Conservation (phyloP, 371 early-diverging fungal species). For the Mortierella sp. region DNA sequence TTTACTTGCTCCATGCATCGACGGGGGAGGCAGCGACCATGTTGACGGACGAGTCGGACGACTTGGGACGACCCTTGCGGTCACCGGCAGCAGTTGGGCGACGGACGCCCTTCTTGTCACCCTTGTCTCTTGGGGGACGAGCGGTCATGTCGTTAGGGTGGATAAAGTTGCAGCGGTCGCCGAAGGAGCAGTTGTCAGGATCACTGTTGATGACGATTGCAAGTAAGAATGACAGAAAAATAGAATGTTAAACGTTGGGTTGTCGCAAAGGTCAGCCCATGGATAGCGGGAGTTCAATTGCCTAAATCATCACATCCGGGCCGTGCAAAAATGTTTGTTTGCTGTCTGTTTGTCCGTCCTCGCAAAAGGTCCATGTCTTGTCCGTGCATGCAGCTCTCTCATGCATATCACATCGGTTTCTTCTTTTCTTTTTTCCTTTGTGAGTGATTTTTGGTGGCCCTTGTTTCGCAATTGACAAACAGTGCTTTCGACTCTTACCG, state of each 20-base stretch:
- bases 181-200: slow-evolving; percentile 63
- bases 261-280: neutral
- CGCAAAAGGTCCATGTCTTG: neutral
- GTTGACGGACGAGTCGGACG: slow-evolving; percentile 38
- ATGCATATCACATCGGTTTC: neutral
- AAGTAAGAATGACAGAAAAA: neutral
- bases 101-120: slow-evolving; percentile 23
- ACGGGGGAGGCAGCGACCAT: slow-evolving; percentile 41
- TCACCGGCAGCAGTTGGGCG: slow-evolving; percentile 6
- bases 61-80: slow-evolving; percentile 17
- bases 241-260: neutral
- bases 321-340: slow-evolving; percentile 4
- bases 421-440: neutral
- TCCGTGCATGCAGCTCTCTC: neutral
- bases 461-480: neutral
- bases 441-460: neutral
- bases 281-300: slow-evolving; percentile 1
- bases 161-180: slow-evolving; percentile 66
- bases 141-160: slow-evolving; percentile 60
- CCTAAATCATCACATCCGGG: slow-evolving; percentile 11
- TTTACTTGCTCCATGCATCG: slow-evolving; percentile 21
- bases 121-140: slow-evolving; percentile 19
- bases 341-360: neutral
- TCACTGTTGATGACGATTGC: slow-evolving; percentile 46
- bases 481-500: slow-evolving; percentile 56